These are phyloP conservation scores for Scytalidium sp. DNA, from an alignment of 2,329 filamentous ascomycete genomes.

Conservation along the genomic window DNA sequence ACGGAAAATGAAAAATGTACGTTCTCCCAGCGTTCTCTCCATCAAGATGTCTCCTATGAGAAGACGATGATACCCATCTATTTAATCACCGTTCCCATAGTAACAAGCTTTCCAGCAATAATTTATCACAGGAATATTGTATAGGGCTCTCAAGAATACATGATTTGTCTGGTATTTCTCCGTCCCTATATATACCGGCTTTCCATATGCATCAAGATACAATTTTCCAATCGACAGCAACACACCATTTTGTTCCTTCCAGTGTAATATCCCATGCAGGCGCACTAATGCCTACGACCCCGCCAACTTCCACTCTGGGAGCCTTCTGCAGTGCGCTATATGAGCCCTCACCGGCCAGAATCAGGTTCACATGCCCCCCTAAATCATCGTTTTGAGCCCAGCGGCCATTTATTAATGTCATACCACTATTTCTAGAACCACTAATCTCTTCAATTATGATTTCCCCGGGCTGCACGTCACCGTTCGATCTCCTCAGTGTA, in stretches of 20 bases:
- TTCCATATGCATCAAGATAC: constrained; percentile 17
- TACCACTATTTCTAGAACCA: constrained; percentile 17
- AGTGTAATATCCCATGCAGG: constrained; percentile 29
- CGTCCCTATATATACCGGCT: neutral
- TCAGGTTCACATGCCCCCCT: constrained; percentile 16
- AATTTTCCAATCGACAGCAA: constrained; percentile 31
- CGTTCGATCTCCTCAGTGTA: constrained; percentile 7
- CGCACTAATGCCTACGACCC: constrained; percentile 26
- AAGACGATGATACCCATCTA: too few species aligned
- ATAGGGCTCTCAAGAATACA: too few species aligned
- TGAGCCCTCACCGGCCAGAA: constrained; percentile 27
- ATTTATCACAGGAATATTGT: too few species aligned
- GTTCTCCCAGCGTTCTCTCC: too few species aligned
- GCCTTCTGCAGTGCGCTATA: constrained; percentile 21
- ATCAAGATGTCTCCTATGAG: too few species aligned
- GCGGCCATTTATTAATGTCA: constrained; percentile 25
- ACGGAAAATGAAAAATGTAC: too few species aligned
- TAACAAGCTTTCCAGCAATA: too few species aligned
- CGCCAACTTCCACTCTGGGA: constrained; percentile 19
- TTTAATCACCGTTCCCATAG: too few species aligned
- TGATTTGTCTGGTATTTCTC: too few species aligned
- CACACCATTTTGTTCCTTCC: constrained; percentile 28
- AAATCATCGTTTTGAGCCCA: constrained; percentile 18
- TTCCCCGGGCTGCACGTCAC: constrained; percentile 23
- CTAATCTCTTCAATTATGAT: constrained; percentile 25